A percentile compares a stretch with the other conserved stretches of the same genome.
These are phyloP conservation scores for Hymenotorrendiella dingleyae DNA, from an alignment of 2,329 filamentous ascomycete genomes.

Conservation along the genomic window DNA sequence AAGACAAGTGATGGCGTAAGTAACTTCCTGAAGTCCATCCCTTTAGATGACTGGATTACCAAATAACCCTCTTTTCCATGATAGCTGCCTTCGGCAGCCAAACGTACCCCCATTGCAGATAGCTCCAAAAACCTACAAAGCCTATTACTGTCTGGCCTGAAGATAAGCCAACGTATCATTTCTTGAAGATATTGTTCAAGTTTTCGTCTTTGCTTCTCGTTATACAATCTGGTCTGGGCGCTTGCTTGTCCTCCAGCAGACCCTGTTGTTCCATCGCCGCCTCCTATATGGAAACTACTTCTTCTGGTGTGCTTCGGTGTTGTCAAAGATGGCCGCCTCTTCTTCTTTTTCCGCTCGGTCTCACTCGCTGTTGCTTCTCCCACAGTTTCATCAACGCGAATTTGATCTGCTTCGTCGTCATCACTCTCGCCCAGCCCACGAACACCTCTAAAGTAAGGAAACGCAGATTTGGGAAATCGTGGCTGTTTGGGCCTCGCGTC, in stretches of 20 bases:
- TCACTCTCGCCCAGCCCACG: constrained; percentile 74
- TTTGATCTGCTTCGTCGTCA: constrained; percentile 49
- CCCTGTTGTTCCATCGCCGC: constrained; percentile 13
- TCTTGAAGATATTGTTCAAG: constrained; percentile 87
- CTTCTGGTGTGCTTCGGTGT: constrained; percentile 43
- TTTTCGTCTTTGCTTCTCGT: constrained; percentile 76
- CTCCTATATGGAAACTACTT: constrained; percentile 32
- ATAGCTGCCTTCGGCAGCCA: constrained; percentile 93
- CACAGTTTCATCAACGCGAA: constrained; percentile 40
- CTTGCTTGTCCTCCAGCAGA: constrained; percentile 31
- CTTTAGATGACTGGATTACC: constrained; percentile 86
- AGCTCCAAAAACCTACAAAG: constrained; percentile 94
- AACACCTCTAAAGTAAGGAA: constrained; percentile 81
- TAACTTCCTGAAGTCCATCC: constrained; percentile 76
- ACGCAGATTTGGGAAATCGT: constrained; percentile 80
- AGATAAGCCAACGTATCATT: constrained; percentile 95
- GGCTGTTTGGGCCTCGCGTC: constrained; percentile 74
- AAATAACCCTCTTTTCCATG: constrained; percentile 96
- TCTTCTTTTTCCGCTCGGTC: constrained; percentile 52
- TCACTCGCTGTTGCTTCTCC: constrained; percentile 63
- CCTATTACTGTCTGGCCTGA: constrained; percentile 89
- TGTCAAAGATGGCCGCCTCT: constrained; percentile 44
- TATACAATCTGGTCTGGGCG: constrained; percentile 45
- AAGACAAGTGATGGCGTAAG: constrained; percentile 74
- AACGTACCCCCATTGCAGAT: constrained; percentile 84